These are phyloP conservation scores for Botryotinia calthae DNA, from an alignment of 2,329 filamentous ascomycete species.

Conservation along the genomic window DNA sequence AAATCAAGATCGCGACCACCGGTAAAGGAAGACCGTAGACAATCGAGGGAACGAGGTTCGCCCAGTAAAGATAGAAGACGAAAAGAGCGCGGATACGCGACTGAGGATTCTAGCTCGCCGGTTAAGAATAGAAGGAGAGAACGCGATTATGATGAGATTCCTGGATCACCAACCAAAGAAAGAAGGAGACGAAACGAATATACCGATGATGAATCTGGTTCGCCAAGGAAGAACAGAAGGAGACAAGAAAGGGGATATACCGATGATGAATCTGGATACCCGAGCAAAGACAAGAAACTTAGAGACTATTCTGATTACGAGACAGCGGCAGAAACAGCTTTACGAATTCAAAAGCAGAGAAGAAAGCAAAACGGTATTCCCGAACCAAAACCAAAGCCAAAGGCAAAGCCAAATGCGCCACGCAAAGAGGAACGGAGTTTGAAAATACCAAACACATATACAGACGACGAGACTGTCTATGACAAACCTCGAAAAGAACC, in stretches of 20 bases:
- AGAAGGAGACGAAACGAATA: conserved; percentile 3
- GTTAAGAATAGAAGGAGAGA: conserved; percentile 8
- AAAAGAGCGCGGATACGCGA: conserved; percentile 10
- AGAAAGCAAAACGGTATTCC: conserved; percentile 7
- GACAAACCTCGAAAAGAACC: conserved; percentile 27
- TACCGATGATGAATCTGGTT: conserved; percentile 16
- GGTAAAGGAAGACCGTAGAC: conserved; percentile 68
- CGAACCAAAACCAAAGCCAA: not conserved
- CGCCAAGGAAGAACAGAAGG: conserved; percentile 6
- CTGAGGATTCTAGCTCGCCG: conserved; percentile 7
- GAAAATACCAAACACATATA: conserved; percentile 19
- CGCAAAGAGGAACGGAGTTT: conserved; percentile 6
- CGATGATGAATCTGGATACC: conserved; percentile 17
- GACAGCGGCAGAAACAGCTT: conserved; percentile 13
- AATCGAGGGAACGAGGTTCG: conserved; percentile 54
- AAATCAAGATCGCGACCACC: conserved; percentile 50
- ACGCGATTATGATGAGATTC: conserved; percentile 12
- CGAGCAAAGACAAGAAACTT: not conserved
- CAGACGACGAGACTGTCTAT: conserved; percentile 32
- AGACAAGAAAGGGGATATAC: conserved; percentile 1
- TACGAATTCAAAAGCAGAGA: not conserved
- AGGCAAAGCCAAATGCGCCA: conserved; percentile 4
- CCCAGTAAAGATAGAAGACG: conserved; percentile 13
- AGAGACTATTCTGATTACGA: not conserved
- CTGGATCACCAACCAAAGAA: conserved; percentile 13